A percentile compares a stretch with the other conserved stretches of the same genome.
phyloP scores from a whole-genome alignment of 2,329 filamentous ascomycete genomes.

The Paraphoma chrysanthemicola region DNA sequence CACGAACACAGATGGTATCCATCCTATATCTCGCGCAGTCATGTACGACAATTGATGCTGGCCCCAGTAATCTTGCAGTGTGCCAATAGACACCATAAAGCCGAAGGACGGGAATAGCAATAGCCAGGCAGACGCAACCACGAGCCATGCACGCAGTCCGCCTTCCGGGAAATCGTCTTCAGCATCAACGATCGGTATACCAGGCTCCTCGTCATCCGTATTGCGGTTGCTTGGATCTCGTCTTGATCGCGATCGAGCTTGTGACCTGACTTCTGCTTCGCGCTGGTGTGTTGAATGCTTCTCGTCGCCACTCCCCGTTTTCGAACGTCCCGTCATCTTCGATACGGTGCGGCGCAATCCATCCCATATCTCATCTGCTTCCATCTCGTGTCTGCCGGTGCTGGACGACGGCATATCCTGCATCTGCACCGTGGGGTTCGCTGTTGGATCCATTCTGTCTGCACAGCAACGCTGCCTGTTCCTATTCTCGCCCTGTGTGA shows the following conservation, averaged over 20 bases:
- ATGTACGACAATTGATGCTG: conserved; percentile 74
- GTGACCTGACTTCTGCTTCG: conserved; percentile 11
- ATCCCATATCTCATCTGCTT: conserved; percentile 28
- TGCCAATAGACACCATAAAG: conserved; percentile 62
- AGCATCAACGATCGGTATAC: conserved; percentile 23
- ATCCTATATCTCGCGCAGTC: conserved; percentile 71
- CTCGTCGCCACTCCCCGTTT: conserved; percentile 14
- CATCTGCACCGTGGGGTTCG: conserved; percentile 34
- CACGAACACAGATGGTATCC: conserved; percentile 88
- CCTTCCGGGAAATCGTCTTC: conserved; percentile 48
- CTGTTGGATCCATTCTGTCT: conserved; percentile 34
- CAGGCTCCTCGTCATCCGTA: conserved; percentile 11
- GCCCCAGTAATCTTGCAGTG: conserved; percentile 80
- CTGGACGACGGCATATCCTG: conserved; percentile 22
- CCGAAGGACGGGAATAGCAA: conserved; percentile 46
- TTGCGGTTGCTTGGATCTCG: conserved; percentile 3
- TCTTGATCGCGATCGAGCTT: conserved; percentile 10
- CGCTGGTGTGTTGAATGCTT: conserved; percentile 14
- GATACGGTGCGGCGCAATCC: conserved; percentile 25
- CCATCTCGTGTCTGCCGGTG: conserved; percentile 9
- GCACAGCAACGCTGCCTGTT: not conserved
- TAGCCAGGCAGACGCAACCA: conserved; percentile 47
- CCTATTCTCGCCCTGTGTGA: not conserved
- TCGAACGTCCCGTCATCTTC: conserved; percentile 28
- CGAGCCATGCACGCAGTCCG: conserved; percentile 49